phyloP scores from a whole-genome alignment of 345 rosid species.

The Eutrema japonicum region DNA sequence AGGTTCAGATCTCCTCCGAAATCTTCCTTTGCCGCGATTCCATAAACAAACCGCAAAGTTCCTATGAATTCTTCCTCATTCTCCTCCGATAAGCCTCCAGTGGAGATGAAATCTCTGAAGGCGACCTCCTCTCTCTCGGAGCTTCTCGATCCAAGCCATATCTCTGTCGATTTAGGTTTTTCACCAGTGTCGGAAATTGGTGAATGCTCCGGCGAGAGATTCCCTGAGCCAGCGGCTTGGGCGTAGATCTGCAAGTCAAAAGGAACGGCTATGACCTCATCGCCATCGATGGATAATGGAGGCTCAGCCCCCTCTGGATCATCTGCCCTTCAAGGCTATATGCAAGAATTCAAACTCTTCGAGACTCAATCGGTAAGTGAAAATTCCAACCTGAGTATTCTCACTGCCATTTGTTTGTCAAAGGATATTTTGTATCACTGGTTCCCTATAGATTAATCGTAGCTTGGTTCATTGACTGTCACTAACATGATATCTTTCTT shows the following conservation, averaged over 20 bases:
- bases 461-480: background rate
- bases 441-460: background rate
- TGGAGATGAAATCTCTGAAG: no score
- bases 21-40: no score
- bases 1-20: no score
- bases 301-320: slow-evolving; percentile 24
- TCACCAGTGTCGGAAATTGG: background rate
- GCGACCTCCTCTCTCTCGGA: no score
- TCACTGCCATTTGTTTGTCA: background rate
- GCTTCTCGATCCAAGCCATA: no score
- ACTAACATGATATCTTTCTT: background rate
- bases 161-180: no score
- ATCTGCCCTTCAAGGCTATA: slow-evolving; percentile 34
- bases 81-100: no score
- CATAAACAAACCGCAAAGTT: no score
- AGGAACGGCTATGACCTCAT: slow-evolving; percentile 16
- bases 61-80: no score
- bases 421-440: background rate
- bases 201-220: slow-evolving; percentile 27
- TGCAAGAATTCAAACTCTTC: slow-evolving; percentile 47
- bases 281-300: slow-evolving; percentile 38
- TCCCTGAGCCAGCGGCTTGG: slow-evolving; percentile 28
- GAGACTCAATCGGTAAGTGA: slow-evolving; percentile 40
- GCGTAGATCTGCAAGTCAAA: slow-evolving; percentile 31
- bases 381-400: background rate